Evolutionary conservation across 805 yeast species (phyloP).

Genomic region (Maudiozyma saulgeensis): DNA sequence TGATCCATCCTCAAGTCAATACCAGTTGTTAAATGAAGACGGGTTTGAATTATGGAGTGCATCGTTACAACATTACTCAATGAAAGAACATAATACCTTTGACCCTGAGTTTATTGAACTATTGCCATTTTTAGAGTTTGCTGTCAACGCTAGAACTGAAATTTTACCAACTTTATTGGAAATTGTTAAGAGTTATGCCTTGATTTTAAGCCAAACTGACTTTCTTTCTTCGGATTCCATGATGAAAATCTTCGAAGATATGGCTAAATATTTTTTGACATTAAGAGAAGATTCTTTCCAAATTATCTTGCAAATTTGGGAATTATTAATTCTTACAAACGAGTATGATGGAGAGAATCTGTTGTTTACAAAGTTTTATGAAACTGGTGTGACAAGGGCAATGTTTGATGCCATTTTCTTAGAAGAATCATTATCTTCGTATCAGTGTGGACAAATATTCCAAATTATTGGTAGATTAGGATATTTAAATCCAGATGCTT

Average conservation of each 20-base stretch:
- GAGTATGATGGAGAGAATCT: slow-evolving; percentile 18
- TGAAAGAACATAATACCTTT: slow-evolving; percentile 14
- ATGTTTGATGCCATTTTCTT: slow-evolving; percentile 24
- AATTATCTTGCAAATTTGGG: slow-evolving; percentile 34
- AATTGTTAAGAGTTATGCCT: slow-evolving; percentile 52
- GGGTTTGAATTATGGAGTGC: slow-evolving; percentile 80
- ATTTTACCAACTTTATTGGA: slow-evolving; percentile 55
- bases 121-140: slow-evolving; percentile 46
- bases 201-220: slow-evolving; percentile 36
- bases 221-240: slow-evolving; percentile 23
- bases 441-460: slow-evolving; percentile 29
- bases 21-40: slow-evolving; percentile 64
- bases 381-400: slow-evolving; percentile 19
- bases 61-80: slow-evolving; percentile 52
- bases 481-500: slow-evolving; percentile 26
- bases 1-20: slow-evolving; percentile 46
- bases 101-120: slow-evolving; percentile 34
- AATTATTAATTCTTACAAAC: slow-evolving; percentile 20
- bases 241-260: slow-evolving; percentile 33
- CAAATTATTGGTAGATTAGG: slow-evolving; percentile 31
- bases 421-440: slow-evolving; percentile 24
- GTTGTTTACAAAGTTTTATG: slow-evolving; percentile 18
- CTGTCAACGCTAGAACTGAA: slow-evolving; percentile 64
- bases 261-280: slow-evolving; percentile 45
- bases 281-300: slow-evolving; percentile 66